Evolutionary conservation across 257 asterid genomes (phyloP).

Genomic region (Solanum raphanifolium): DNA sequence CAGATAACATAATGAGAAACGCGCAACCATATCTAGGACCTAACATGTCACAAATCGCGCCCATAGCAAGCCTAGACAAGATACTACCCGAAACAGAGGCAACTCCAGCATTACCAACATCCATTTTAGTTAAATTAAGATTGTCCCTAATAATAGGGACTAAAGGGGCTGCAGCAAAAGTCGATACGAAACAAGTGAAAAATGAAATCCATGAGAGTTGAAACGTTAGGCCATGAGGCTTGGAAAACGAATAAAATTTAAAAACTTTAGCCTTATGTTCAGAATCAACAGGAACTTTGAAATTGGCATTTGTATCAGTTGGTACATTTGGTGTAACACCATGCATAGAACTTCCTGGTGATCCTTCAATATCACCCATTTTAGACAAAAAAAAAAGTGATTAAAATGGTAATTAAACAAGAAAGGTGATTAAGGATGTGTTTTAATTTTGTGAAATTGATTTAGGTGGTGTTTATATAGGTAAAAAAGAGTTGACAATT

Average conservation of each 20-base stretch:
- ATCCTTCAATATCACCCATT: slow-evolving; percentile 8
- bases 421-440: not conserved
- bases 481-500: slow-evolving; percentile 20
- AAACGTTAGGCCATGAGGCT: slow-evolving; percentile 22
- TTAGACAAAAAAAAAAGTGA: not conserved
- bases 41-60: slow-evolving; percentile 14
- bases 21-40: slow-evolving; percentile 30
- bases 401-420: not conserved
- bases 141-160: slow-evolving; percentile 23
- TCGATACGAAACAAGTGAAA: slow-evolving; percentile 20
- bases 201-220: slow-evolving; percentile 21
- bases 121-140: slow-evolving; percentile 10
- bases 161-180: slow-evolving; percentile 22
- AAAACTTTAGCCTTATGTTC: slow-evolving; percentile 19
- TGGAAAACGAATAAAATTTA: slow-evolving; percentile 16
- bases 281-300: slow-evolving; percentile 18
- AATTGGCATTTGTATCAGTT: slow-evolving; percentile 11
- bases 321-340: slow-evolving; percentile 42
- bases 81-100: slow-evolving; percentile 27
- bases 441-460: not conserved
- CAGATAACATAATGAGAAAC: slow-evolving; percentile 15
- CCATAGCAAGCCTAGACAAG: slow-evolving; percentile 23
- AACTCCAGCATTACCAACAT: slow-evolving; percentile 27
- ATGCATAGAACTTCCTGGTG: slow-evolving; percentile 48
- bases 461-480: slow-evolving; percentile 6